Conservation (phyloP, 345 rosid genomes). For the Lepidium africanum region DNA sequence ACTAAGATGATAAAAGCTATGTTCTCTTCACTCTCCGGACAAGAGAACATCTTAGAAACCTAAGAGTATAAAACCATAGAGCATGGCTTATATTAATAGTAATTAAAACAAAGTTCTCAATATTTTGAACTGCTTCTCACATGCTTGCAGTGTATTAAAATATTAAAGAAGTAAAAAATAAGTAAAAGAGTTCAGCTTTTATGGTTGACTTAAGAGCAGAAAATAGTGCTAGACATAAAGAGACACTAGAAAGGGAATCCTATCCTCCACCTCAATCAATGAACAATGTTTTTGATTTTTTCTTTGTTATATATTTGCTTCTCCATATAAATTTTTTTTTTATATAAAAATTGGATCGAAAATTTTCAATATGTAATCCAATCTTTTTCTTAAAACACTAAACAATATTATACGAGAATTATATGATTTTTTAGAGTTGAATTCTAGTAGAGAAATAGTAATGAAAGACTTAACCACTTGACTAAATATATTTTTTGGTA, state of each 20-base stretch:
- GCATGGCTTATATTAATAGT: not conserved
- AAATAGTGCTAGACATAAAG: constrained; percentile 24
- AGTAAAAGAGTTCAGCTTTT: constrained; percentile 20
- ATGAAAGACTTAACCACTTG: no score
- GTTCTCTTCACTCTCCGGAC: no score
- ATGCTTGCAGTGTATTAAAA: not conserved
- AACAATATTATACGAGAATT: no score
- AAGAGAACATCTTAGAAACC: no score
- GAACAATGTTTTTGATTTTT: constrained; percentile 13
- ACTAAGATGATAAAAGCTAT: no score
- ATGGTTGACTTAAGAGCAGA: constrained; percentile 29
- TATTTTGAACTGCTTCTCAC: not conserved
- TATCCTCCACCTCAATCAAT: constrained; percentile 27
- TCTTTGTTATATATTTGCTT: constrained; percentile 2
- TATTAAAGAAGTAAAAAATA: not conserved
- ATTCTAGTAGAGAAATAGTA: no score
- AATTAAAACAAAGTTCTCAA: not conserved
- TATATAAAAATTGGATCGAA: no score
- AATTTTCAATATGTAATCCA: no score
- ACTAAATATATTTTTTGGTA: no score
- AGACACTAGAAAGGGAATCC: constrained; percentile 29
- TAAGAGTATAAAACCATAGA: not conserved
- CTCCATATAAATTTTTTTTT: not conserved
- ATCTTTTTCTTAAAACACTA: no score
- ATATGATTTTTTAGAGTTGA: no score